Conservation (phyloP, 192 early-diverging fungal species). For the Gonapodya prolifera region DNA sequence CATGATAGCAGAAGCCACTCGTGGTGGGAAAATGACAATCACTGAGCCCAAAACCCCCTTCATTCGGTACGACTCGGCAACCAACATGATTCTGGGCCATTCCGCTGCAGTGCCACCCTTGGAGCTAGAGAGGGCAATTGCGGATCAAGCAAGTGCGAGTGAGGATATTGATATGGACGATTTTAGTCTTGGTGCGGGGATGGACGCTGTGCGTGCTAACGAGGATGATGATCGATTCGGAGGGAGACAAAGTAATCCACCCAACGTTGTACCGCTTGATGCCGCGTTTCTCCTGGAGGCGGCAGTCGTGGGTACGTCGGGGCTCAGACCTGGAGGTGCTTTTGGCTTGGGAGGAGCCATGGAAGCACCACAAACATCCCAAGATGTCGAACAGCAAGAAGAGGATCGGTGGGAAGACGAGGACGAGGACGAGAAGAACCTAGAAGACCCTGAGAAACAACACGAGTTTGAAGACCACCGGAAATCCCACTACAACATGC, state of each 20-base stretch:
- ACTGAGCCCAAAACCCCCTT: slow-evolving; percentile 92
- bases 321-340: too few relatives aligned
- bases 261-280: too few relatives aligned
- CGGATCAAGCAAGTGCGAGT: slow-evolving; percentile 3
- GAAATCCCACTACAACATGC: neutral
- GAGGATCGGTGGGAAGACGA: neutral
- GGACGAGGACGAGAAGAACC: neutral
- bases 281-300: too few relatives aligned
- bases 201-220: too few relatives aligned
- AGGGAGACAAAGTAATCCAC: too few relatives aligned
- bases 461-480: neutral
- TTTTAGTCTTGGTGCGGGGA: too few relatives aligned
- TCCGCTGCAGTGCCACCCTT: slow-evolving; percentile 11
- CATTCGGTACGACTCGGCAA: slow-evolving; percentile 73
- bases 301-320: too few relatives aligned
- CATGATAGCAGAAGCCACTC: slow-evolving; percentile 74
- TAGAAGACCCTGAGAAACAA: neutral
- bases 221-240: too few relatives aligned
- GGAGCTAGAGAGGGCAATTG: slow-evolving; percentile 6
- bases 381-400: too few relatives aligned
- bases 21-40: slow-evolving; percentile 91
- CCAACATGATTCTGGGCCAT: slow-evolving; percentile 55
- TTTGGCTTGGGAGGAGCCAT: too few relatives aligned
- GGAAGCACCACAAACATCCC: too few relatives aligned
- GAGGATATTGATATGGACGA: too few relatives aligned